Evolutionary conservation across 345 rosid species (phyloP).

Genomic region (Citrus glauca): DNA sequence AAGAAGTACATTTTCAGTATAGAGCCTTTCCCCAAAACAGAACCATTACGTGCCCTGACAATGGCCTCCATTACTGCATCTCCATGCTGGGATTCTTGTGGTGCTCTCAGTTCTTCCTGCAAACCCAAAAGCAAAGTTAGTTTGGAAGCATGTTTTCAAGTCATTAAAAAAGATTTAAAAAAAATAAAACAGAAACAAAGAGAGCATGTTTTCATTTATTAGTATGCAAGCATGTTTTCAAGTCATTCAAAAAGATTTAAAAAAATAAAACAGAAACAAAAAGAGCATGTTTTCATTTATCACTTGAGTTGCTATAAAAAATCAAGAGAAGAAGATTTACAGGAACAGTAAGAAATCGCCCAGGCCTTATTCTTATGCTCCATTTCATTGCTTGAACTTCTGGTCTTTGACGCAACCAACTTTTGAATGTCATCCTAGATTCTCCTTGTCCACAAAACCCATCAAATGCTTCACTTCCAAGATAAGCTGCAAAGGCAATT

Average conservation of each 20-base stretch:
- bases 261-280: background rate
- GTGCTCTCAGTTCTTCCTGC: conserved; percentile 84
- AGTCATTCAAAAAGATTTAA: background rate
- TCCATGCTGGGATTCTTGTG: conserved; percentile 79
- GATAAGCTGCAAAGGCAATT: conserved; percentile 97
- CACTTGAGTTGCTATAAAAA: background rate
- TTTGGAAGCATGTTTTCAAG: conserved; percentile 1
- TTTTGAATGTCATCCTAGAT: conserved; percentile 73
- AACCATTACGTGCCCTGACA: conserved; percentile 80
- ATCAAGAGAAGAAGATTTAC: conserved; percentile 37
- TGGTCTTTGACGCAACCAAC: conserved; percentile 82
- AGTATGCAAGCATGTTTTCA: background rate
- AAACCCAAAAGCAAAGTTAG: conserved; percentile 14
- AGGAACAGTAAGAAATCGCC: conserved; percentile 82
- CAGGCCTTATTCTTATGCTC: conserved; percentile 94
- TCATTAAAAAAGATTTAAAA: background rate
- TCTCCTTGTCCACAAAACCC: conserved; percentile 82
- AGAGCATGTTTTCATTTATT: background rate
- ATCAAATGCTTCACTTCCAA: conserved; percentile 93
- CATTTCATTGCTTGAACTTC: conserved; percentile 98
- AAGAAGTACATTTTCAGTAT: conserved; percentile 88
- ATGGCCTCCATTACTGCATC: conserved; percentile 98
- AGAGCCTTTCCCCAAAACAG: conserved; percentile 85
- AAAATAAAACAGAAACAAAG: background rate
- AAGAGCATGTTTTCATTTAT: background rate